Conservation (phyloP, 2,329 filamentous ascomycete species). For the Aspergillus glaucus region DNA sequence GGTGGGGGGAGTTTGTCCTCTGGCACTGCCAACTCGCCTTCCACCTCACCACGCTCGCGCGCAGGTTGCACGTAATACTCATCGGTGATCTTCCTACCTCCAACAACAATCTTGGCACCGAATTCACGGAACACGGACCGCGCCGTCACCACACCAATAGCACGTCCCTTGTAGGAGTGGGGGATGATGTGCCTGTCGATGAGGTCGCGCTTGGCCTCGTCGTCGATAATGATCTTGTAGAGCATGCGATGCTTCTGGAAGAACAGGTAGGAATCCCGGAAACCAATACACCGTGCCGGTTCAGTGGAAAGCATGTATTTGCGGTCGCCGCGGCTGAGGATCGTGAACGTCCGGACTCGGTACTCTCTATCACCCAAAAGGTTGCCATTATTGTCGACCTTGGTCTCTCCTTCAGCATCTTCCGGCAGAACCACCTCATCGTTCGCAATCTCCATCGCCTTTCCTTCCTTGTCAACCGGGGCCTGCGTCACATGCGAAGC, state of each 20-base stretch:
- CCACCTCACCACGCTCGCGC: constrained; percentile 68
- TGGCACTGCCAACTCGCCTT: constrained; percentile 87
- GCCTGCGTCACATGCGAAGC: constrained; percentile 74
- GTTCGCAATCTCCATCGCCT: constrained; percentile 79
- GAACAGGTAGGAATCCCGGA: constrained; percentile 96
- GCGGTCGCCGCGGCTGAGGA: constrained; percentile 72
- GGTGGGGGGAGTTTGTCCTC: constrained; percentile 68
- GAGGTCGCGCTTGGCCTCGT: constrained; percentile 94
- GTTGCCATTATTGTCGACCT: constrained; percentile 84
- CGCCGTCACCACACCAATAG: constrained; percentile 93
- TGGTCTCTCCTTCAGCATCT: constrained; percentile 81
- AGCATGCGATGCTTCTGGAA: constrained; percentile 96
- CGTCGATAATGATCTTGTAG: constrained; percentile 96
- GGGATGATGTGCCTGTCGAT: constrained; percentile 94
- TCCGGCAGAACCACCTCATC: constrained; percentile 88
- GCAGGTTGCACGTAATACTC: constrained; percentile 80
- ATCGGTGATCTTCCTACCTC: constrained; percentile 76
- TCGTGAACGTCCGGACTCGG: constrained; percentile 89
- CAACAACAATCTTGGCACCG: constrained; percentile 87
- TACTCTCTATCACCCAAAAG: constrained; percentile 83
- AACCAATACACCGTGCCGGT: constrained; percentile 90
- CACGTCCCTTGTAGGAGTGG: constrained; percentile 95
- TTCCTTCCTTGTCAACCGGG: constrained; percentile 88
- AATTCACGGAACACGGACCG: constrained; percentile 97
- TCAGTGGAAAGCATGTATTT: constrained; percentile 99